Conservation (phyloP, 2,329 filamentous ascomycete genomes). For the Talaromyces amestolkiae region DNA sequence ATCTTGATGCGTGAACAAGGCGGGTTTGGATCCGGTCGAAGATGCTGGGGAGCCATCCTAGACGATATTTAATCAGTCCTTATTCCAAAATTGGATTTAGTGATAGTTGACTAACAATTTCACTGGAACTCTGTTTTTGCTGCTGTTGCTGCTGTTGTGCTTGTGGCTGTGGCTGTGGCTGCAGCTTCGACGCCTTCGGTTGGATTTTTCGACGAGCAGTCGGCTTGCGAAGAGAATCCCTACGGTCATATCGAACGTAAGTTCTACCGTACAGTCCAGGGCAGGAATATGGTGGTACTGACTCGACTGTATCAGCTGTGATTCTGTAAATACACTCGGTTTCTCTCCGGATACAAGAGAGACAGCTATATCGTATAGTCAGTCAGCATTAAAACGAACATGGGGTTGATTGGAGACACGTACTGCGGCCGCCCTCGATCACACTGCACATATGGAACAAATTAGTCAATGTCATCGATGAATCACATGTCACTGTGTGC, state of each 20-base stretch:
- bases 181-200: conserved; percentile 7
- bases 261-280: no score
- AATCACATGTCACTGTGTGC: background rate
- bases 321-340: conserved; percentile 20
- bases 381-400: background rate
- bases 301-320: conserved; percentile 17
- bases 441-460: conserved; percentile 3
- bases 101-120: conserved; percentile 3
- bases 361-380: conserved; percentile 11
- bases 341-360: conserved; percentile 19
- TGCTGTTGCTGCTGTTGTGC: background rate
- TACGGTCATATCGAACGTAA: background rate
- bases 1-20: conserved; percentile 17
- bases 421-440: conserved; percentile 20
- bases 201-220: conserved; percentile 13
- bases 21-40: conserved; percentile 14
- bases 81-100: background rate
- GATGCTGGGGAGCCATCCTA: conserved; percentile 14
- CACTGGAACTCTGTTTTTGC: conserved; percentile 6
- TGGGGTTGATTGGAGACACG: background rate
- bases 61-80: background rate
- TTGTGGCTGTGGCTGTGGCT: background rate
- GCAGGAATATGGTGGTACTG: background rate
- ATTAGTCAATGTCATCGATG: background rate
- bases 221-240: conserved; percentile 14